These are phyloP conservation scores for Withania somnifera DNA, from an alignment of 305 asterid species.

Conservation along the genomic window DNA sequence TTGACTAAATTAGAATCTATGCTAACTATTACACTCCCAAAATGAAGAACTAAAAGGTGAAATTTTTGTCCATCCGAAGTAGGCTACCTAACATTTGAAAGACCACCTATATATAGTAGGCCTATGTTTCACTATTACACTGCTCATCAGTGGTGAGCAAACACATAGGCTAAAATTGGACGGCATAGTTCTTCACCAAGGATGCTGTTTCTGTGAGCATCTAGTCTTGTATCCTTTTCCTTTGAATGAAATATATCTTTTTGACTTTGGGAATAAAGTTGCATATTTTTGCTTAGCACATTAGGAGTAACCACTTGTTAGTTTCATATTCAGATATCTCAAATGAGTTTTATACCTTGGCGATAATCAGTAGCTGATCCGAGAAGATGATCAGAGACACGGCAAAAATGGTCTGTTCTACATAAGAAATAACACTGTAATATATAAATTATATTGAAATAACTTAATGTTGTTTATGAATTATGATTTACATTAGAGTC, in stretches of 20 bases:
- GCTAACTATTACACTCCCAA: no score
- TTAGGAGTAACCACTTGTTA: neutral
- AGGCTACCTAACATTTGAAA: no score
- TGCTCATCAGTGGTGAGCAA: slow-evolving; percentile 56
- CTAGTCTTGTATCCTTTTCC: neutral
- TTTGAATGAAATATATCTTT: neutral
- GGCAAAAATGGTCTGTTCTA: neutral
- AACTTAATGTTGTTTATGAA: neutral
- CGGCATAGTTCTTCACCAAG: slow-evolving; percentile 36
- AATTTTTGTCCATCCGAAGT: no score
- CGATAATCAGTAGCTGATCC: no score
- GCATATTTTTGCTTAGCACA: neutral
- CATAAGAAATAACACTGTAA: neutral
- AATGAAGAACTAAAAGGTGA: no score
- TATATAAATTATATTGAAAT: neutral
- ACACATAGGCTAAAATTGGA: slow-evolving; percentile 28
- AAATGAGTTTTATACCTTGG: neutral
- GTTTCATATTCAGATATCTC: neutral
- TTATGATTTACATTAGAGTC: neutral
- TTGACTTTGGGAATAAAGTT: neutral
- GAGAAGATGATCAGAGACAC: no score
- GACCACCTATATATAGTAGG: no score
- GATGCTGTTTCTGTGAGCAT: neutral
- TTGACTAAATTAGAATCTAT: no score
- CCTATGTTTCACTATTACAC: no score